phyloP scores from a whole-genome alignment of 352 stramenopile species.

The Globisporangium acanthophoron region DNA sequence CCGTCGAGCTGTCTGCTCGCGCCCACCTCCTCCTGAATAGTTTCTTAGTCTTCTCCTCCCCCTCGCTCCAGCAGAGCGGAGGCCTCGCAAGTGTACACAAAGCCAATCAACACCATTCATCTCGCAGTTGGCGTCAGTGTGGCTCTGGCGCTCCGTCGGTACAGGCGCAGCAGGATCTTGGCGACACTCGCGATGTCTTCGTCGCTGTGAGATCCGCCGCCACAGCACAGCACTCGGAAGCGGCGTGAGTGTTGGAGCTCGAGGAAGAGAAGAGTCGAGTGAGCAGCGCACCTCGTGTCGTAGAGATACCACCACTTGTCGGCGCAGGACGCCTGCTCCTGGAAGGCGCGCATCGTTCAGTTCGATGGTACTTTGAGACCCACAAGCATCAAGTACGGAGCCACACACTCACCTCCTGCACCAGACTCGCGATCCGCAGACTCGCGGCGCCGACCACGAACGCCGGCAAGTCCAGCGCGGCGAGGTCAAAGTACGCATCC shows the following conservation, averaged over 20 bases:
- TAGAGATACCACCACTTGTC: constrained; percentile 49
- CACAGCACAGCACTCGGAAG: no score
- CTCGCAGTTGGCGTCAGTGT: not conserved
- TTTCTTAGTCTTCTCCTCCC: not conserved
- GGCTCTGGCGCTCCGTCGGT: constrained; percentile 1
- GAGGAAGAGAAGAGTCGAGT: not conserved
- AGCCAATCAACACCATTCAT: not conserved
- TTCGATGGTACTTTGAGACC: not conserved
- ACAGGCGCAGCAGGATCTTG: constrained; percentile 17
- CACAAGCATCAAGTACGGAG: not conserved
- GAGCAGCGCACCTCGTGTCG: constrained; percentile 29
- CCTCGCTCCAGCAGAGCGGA: not conserved
- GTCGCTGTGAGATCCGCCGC: constrained; percentile 20
- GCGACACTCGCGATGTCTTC: constrained; percentile 33
- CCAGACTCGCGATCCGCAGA: constrained; percentile 20
- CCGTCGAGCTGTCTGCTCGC: no score
- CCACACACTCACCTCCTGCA: constrained; percentile 11
- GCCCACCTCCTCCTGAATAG: not conserved
- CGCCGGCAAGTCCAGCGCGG: constrained; percentile 19
- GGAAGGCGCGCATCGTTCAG: not conserved
- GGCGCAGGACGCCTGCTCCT: not conserved
- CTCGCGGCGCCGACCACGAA: constrained; percentile 25
- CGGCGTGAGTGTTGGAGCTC: not conserved
- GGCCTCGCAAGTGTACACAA: not conserved
- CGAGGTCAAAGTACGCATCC: constrained; percentile 26